A percentile compares a stretch with the other conserved stretches of the same genome.
These are phyloP conservation scores for Globisporangium carolinianum DNA, from an alignment of 352 stramenopile genomes.

Conservation along the genomic window DNA sequence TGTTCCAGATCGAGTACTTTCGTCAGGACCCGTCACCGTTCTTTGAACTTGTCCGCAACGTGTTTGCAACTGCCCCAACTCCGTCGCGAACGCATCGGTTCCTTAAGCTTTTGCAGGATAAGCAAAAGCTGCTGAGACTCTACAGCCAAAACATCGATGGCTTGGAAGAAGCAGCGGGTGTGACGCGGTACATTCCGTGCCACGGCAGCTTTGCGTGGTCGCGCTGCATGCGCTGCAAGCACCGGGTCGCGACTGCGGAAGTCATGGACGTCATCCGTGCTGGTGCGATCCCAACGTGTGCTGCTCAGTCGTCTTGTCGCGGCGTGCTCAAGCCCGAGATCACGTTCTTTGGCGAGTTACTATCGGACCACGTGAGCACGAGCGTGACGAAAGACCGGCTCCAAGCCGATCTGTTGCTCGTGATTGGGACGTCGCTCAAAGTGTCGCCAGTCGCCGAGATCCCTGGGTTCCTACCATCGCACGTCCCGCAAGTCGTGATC, in stretches of 20 bases:
- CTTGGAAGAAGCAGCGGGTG: conserved; percentile 88
- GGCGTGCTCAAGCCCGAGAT: conserved; percentile 97
- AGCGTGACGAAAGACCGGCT: conserved; percentile 63
- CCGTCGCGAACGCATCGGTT: conserved; percentile 95
- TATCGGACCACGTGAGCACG: conserved; percentile 85
- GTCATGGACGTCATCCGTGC: conserved; percentile 74
- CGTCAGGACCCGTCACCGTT: conserved; percentile 93
- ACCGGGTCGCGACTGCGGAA: conserved; percentile 29
- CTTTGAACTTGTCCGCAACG: conserved; percentile 90
- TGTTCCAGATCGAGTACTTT: conserved; percentile 99
- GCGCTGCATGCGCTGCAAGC: conserved; percentile 86
- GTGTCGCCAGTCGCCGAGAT: conserved; percentile 94
- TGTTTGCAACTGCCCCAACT: conserved; percentile 58
- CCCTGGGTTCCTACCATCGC: conserved; percentile 66
- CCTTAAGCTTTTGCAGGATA: conserved; percentile 87
- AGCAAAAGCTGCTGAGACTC: conserved; percentile 87
- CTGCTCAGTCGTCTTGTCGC: conserved; percentile 44
- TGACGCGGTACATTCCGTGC: conserved; percentile 91
- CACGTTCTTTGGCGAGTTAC: conserved; percentile 95
- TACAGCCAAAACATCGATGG: conserved; percentile 99
- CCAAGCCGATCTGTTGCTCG: conserved; percentile 92
- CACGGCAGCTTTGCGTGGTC: conserved; percentile 91
- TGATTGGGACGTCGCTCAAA: conserved; percentile 97
- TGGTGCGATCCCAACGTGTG: conserved; percentile 66
- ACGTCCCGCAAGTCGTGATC: conserved; percentile 86